Percentiles rank a stretch among this genome's conserved stretches.
These are phyloP conservation scores for Tylopilus vinaceipallidus DNA, from an alignment of 768 basidiomycete genomes.

Conservation along the genomic window DNA sequence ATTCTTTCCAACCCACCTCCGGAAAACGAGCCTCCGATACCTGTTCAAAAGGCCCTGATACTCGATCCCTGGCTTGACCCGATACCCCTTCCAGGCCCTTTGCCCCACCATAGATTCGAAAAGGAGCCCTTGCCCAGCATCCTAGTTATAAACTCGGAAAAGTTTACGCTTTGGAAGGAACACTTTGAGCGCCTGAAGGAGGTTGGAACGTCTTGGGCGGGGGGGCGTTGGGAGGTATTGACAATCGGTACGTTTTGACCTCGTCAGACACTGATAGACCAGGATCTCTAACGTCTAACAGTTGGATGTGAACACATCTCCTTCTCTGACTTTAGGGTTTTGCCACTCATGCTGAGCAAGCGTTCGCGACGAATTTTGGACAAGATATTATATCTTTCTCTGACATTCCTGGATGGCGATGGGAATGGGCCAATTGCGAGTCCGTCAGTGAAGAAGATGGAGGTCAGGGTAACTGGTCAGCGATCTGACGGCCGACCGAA, in stretches of 20 bases:
- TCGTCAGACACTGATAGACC: neutral
- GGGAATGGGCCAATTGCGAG: neutral
- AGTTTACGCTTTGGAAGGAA: slow-evolving; percentile 74
- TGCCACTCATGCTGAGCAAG: slow-evolving; percentile 22
- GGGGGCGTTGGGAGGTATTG: slow-evolving; percentile 40
- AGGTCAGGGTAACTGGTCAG: slow-evolving; percentile 19
- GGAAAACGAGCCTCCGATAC: slow-evolving; percentile 42
- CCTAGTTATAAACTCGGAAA: slow-evolving; percentile 73
- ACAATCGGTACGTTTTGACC: slow-evolving; percentile 44
- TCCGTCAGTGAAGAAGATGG: slow-evolving; percentile 19
- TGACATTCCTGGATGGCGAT: slow-evolving; percentile 24
- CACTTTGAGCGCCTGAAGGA: slow-evolving; percentile 63
- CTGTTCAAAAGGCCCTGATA: slow-evolving; percentile 55
- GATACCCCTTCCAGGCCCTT: slow-evolving; percentile 54
- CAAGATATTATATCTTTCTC: slow-evolving; percentile 20
- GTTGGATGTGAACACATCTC: slow-evolving; percentile 25
- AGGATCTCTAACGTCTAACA: slow-evolving; percentile 1
- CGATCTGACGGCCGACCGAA: slow-evolving; percentile 24
- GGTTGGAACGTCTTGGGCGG: slow-evolving; percentile 56
- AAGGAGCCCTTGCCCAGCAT: slow-evolving; percentile 36
- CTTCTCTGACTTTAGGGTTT: slow-evolving; percentile 30
- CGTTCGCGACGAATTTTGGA: slow-evolving; percentile 20
- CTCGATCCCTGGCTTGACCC: slow-evolving; percentile 89
- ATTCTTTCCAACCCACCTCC: slow-evolving; percentile 52
- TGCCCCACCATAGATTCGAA: slow-evolving; percentile 15